Base-by-base conservation (phyloP, 441 rosid species). In the Gossypium davidsonii region DNA sequence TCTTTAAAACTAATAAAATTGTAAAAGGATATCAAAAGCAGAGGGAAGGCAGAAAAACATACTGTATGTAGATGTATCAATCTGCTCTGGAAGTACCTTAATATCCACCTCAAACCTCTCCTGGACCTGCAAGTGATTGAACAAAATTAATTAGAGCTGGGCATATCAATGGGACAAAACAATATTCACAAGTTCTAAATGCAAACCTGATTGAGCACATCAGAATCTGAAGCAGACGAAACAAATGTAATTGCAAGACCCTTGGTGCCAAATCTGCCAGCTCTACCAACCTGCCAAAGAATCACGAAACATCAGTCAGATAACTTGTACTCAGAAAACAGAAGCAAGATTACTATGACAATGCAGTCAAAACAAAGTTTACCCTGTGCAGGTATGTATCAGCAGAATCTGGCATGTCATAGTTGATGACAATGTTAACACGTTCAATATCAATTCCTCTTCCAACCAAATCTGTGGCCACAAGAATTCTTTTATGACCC, bases 301-400 rank as follows among this genome's bases (percentile, higher is more conserved):
- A 68, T 7, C 28, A 63, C 44, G 28, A 5, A 23, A 51, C 4
- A 34, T 31, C 12, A 37, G 39, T 63, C 57, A 55, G 20, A 51
- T 51, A 51, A 51, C 15, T 18, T 37, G 3, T 53, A 21, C 11
- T 12, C 57, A 21, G 20, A 63, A 12, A 18, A 14, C 17, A 9
- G 21, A 15, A 34, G 23, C 7, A 42, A 42, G 37, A 39, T 2
- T 18, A 2, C 12, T 2, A 11, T 11, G 34, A 42, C 20, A 15
- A 49, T 21, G 12, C 1, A 59, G 28, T 1, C 2, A 15, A 55
- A 31, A 65, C 20, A 12, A 2, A 66, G 53, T 17, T 31, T 76
- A 93, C 99, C 89, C 99, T 92, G 85, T 95, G 99, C n/a, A 95
- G 88, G 58, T 95, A 95, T 1, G 99, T 95, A 72, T 93, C 99